These are phyloP conservation scores for Phytopythium helicoides DNA, from an alignment of 352 stramenopile genomes.

Conservation along the genomic window DNA sequence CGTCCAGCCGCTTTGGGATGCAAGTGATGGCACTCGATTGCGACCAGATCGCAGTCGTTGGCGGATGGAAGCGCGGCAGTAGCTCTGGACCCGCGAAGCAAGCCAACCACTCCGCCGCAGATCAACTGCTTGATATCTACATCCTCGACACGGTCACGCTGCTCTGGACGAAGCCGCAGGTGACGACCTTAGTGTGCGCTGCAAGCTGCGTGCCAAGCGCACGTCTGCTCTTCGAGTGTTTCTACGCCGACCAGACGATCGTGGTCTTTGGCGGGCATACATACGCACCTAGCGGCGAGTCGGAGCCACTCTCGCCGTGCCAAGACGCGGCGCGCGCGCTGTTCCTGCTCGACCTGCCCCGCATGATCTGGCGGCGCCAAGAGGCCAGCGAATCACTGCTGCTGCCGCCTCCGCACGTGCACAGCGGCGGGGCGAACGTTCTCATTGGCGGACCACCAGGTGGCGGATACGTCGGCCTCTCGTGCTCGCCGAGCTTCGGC, in stretches of 20 bases:
- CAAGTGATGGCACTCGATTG: conserved; percentile 32
- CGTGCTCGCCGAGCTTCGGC: conserved; percentile 13
- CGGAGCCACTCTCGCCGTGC: conserved; percentile 28
- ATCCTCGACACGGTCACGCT: conserved; percentile 45
- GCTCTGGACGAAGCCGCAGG: conserved; percentile 47
- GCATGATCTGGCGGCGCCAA: conserved; percentile 72
- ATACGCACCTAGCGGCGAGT: conserved; percentile 38
- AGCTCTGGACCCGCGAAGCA: background rate
- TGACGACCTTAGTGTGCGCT: conserved; percentile 38
- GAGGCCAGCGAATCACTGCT: no score
- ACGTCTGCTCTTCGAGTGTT: conserved; percentile 50
- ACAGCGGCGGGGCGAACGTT: conserved; percentile 31
- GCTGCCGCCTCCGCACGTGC: conserved; percentile 19
- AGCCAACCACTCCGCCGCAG: no score
- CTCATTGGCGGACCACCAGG: conserved; percentile 12
- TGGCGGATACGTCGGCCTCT: conserved; percentile 12
- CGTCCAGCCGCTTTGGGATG: conserved; percentile 48
- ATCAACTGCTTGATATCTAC: conserved; percentile 32
- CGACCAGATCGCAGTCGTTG: conserved; percentile 40
- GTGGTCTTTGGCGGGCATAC: conserved; percentile 50
- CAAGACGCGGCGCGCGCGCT: conserved; percentile 25
- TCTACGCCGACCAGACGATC: conserved; percentile 33
- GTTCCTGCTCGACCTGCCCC: conserved; percentile 59
- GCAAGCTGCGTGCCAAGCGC: conserved; percentile 23
- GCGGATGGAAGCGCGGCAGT: conserved; percentile 12